phyloP scores from a whole-genome alignment of 2,329 filamentous ascomycete genomes.

The Gaeumannomyces tritici region DNA sequence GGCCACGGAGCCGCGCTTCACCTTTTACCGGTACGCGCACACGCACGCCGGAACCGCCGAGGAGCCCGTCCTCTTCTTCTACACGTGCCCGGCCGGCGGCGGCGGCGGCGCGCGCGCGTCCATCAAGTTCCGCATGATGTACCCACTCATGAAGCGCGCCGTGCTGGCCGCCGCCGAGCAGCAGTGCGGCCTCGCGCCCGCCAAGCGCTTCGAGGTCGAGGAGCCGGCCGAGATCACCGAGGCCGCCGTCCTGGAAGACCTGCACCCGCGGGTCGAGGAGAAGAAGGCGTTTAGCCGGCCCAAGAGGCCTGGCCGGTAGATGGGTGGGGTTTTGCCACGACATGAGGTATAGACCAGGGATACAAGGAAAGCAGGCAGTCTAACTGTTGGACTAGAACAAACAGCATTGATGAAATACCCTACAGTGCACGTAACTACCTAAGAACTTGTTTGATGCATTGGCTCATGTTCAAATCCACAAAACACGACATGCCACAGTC shows the following conservation, averaged over 20 bases:
- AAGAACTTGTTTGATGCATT: no score
- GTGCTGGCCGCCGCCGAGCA: slow-evolving; percentile 57
- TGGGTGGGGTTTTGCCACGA: background rate
- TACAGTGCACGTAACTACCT: no score
- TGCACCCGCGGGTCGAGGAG: slow-evolving; percentile 56
- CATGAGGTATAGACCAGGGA: background rate
- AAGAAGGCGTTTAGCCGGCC: slow-evolving; percentile 67
- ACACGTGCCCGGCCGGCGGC: slow-evolving; percentile 65
- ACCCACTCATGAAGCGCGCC: slow-evolving; percentile 60
- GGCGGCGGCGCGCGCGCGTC: slow-evolving; percentile 45
- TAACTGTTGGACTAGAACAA: no score
- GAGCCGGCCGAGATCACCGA: slow-evolving; percentile 64
- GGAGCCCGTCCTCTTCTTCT: slow-evolving; percentile 66
- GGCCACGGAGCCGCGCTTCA: slow-evolving; percentile 61
- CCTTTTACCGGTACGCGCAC: slow-evolving; percentile 62
- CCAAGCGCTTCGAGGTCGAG: slow-evolving; percentile 61
- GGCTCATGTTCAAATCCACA: no score
- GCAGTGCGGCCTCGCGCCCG: slow-evolving; percentile 55
- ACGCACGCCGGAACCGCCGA: slow-evolving; percentile 40
- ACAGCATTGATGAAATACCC: no score
- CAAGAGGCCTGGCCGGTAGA: slow-evolving; percentile 62
- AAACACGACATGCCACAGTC: no score
- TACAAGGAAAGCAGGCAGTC: no score
- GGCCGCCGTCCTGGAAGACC: slow-evolving; percentile 52
- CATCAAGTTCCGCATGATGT: slow-evolving; percentile 80